phyloP scores from a whole-genome alignment of 257 asterid genomes.

The Nicotiana benthamiana region DNA sequence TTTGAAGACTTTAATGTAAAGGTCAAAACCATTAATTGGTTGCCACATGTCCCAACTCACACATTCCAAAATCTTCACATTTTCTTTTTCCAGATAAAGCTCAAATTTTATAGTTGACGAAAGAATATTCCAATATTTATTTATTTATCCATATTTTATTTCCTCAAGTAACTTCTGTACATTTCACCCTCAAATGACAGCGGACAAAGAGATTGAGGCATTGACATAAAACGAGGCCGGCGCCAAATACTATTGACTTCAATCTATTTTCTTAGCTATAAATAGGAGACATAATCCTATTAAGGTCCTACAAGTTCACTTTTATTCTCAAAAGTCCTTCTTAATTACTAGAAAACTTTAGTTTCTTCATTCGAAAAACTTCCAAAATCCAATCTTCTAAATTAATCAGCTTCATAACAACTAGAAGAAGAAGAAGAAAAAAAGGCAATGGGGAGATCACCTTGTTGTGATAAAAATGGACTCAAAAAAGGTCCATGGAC shows the following conservation, averaged over 20 bases:
- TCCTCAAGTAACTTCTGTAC: background rate
- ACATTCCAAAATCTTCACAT: background rate
- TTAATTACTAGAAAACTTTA: background rate
- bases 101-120: background rate
- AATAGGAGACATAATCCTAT: conserved; percentile 25
- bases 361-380: background rate
- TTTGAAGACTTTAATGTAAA: conserved; percentile 26
- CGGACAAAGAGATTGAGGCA: background rate
- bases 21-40: conserved; percentile 41
- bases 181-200: conserved; percentile 7
- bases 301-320: conserved; percentile 29
- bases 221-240: conserved; percentile 44
- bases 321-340: conserved; percentile 11
- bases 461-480: conserved; percentile 64
- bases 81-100: background rate
- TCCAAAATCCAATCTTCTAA: background rate
- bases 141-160: background rate
- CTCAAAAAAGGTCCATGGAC: conserved; percentile 96
- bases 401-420: background rate
- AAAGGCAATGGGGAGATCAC: conserved; percentile 69
- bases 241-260: conserved; percentile 74
- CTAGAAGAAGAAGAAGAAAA: background rate
- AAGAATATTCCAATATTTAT: no score
- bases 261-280: conserved; percentile 26
- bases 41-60: conserved; percentile 30